Conservation (phyloP, 306 rosid species). For the Bauhinia variegata region DNA sequence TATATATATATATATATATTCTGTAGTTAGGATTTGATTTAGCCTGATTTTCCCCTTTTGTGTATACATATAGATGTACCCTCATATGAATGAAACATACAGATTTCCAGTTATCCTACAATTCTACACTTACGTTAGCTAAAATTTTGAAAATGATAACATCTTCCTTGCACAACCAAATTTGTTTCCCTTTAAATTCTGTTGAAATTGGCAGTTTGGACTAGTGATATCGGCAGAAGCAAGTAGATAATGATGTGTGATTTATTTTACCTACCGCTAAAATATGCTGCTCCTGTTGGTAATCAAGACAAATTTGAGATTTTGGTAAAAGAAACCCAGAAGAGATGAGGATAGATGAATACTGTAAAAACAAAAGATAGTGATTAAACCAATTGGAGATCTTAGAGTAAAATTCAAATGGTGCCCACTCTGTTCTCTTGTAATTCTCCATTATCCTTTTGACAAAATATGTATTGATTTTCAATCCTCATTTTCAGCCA, state of each 20-base stretch:
- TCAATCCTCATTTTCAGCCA: conserved; percentile 7
- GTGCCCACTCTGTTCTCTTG: conserved; percentile 2
- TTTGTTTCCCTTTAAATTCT: background rate
- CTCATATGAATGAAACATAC: too few species aligned
- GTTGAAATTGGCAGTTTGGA: conserved; percentile 10
- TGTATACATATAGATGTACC: too few species aligned
- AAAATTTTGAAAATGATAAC: conserved; percentile 18
- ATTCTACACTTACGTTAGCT: too few species aligned
- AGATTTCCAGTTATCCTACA: too few species aligned
- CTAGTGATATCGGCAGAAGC: background rate
- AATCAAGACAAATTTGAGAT: background rate
- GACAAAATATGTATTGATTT: background rate
- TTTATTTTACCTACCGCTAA: background rate
- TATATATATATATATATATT: too few species aligned
- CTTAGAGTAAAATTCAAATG: background rate
- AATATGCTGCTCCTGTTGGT: background rate
- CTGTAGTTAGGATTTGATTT: too few species aligned
- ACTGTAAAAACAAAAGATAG: background rate
- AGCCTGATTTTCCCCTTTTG: too few species aligned
- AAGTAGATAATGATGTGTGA: background rate
- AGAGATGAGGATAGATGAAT: background rate
- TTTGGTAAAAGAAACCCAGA: background rate
- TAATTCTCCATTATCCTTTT: conserved; percentile 14
- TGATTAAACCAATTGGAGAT: conserved; percentile 14
- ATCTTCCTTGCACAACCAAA: conserved; percentile 1